Evolutionary conservation across 257 asterid genomes (phyloP).

Genomic region (Primulina huaijiensis): DNA sequence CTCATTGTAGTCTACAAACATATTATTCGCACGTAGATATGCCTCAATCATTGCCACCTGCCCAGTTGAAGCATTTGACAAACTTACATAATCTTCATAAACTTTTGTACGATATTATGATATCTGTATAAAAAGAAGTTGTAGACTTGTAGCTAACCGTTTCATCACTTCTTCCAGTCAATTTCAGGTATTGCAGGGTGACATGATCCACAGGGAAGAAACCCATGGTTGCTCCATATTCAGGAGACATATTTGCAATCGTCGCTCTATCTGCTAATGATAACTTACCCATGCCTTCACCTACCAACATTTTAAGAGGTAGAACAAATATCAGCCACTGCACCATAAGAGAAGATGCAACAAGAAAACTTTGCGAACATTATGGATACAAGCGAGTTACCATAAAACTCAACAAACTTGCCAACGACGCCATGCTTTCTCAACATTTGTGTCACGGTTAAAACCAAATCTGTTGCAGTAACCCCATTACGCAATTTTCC

Average conservation of each 20-base stretch:
- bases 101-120: not conserved
- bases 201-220: slow-evolving; percentile 95
- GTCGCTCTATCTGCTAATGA: slow-evolving; percentile 94
- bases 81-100: not conserved
- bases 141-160: slow-evolving; percentile 41
- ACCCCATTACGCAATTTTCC: slow-evolving; percentile 77
- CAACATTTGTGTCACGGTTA: slow-evolving; percentile 86
- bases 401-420: slow-evolving; percentile 79
- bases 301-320: slow-evolving; percentile 33
- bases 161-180: slow-evolving; percentile 86
- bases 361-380: slow-evolving; percentile 1
- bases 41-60: slow-evolving; percentile 87
- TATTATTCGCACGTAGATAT: slow-evolving; percentile 73
- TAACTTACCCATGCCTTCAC: slow-evolving; percentile 74
- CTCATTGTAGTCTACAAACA: slow-evolving; percentile 86
- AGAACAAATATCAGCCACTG: not conserved
- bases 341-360: slow-evolving; percentile 17
- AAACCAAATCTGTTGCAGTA: slow-evolving; percentile 91
- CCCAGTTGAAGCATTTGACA: slow-evolving; percentile 22
- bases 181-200: slow-evolving; percentile 70
- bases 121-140: not conserved
- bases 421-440: slow-evolving; percentile 94
- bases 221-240: slow-evolving; percentile 98
- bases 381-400: slow-evolving; percentile 31
- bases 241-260: slow-evolving; percentile 95